These are phyloP conservation scores for Emmonsia crescens DNA, from an alignment of 2,329 filamentous ascomycete genomes.

Conservation along the genomic window DNA sequence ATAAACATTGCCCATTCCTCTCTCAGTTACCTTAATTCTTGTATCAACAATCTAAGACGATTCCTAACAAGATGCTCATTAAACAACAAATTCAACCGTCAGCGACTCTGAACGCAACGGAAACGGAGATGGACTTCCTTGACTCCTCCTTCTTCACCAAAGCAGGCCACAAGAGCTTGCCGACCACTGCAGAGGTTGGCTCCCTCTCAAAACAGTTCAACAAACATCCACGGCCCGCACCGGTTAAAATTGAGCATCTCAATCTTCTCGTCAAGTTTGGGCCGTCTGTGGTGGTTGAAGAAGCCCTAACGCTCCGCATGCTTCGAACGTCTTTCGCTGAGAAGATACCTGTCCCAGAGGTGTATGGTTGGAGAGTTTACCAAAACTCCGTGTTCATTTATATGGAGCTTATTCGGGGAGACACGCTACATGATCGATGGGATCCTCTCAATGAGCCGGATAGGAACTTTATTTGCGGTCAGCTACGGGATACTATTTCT, in stretches of 20 bases:
- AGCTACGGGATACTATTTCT: conserved; percentile 14
- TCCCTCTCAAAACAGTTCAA: conserved; percentile 11
- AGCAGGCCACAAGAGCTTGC: conserved; percentile 12
- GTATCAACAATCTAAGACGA: neutral
- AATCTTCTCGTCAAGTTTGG: conserved; percentile 20
- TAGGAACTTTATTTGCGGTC: conserved; percentile 11
- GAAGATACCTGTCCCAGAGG: conserved; percentile 26
- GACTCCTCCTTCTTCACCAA: conserved; percentile 19
- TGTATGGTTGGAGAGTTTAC: conserved; percentile 26
- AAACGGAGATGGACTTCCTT: conserved; percentile 18
- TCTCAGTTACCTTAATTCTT: neutral
- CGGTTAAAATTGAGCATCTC: conserved; percentile 14
- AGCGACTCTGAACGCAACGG: neutral
- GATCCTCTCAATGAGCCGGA: conserved; percentile 10
- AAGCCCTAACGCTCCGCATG: conserved; percentile 19
- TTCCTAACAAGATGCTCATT: conserved; percentile 2
- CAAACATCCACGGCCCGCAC: conserved; percentile 7
- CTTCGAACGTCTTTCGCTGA: conserved; percentile 13
- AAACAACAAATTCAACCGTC: conserved; percentile 4
- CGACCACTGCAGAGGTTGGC: conserved; percentile 15
- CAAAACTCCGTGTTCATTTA: conserved; percentile 21
- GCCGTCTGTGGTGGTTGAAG: conserved; percentile 11
- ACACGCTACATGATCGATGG: conserved; percentile 20
- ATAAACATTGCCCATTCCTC: too few species aligned
- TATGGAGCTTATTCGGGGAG: conserved; percentile 24